Percentiles rank a stretch among this genome's conserved stretches.
These are phyloP conservation scores for Neurospora sp. DNA, from an alignment of 495 filamentous ascomycete genomes.

Conservation along the genomic window DNA sequence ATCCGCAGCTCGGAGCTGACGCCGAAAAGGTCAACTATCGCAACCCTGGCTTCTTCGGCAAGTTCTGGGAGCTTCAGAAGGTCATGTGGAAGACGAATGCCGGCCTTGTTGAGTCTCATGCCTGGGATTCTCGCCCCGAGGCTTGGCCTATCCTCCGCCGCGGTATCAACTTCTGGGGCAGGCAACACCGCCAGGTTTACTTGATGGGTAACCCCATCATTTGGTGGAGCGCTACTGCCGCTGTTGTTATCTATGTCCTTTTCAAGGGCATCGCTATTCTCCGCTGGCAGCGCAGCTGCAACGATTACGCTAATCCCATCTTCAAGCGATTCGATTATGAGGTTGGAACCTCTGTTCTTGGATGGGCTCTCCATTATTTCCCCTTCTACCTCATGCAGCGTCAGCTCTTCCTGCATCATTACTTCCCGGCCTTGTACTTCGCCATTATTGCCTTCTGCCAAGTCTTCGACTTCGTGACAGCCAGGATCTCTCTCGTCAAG, in stretches of 20 bases:
- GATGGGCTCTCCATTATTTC: slow-evolving; percentile 93
- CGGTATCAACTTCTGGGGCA: slow-evolving; percentile 99
- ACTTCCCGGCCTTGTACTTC: slow-evolving; percentile 85
- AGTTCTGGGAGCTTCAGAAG: slow-evolving; percentile 98
- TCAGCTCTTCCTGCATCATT: slow-evolving; percentile 91
- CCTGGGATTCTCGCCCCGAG: slow-evolving; percentile 91
- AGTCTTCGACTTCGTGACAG: slow-evolving; percentile 71
- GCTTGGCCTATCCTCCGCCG: slow-evolving; percentile 90
- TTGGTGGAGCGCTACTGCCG: slow-evolving; percentile 86
- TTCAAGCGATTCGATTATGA: slow-evolving; percentile 99
- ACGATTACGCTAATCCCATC: slow-evolving; percentile 66
- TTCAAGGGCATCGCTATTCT: slow-evolving; percentile 86
- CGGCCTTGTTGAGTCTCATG: slow-evolving; percentile 89
- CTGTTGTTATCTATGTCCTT: slow-evolving; percentile 61
- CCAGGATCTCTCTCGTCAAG: slow-evolving; percentile 53
- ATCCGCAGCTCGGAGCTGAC: slow-evolving; percentile 59
- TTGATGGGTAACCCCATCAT: slow-evolving; percentile 91
- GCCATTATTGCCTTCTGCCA: slow-evolving; percentile 83
- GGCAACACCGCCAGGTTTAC: slow-evolving; percentile 88
- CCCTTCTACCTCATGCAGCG: slow-evolving; percentile 95
- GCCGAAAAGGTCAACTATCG: slow-evolving; percentile 92
- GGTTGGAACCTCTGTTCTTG: slow-evolving; percentile 78
- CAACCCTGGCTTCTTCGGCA: slow-evolving; percentile 92
- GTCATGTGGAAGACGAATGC: slow-evolving; percentile 99
- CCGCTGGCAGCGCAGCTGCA: slow-evolving; percentile 86